These are phyloP conservation scores for Extremus antarcticus DNA, from an alignment of 495 filamentous ascomycete genomes.

Conservation along the genomic window DNA sequence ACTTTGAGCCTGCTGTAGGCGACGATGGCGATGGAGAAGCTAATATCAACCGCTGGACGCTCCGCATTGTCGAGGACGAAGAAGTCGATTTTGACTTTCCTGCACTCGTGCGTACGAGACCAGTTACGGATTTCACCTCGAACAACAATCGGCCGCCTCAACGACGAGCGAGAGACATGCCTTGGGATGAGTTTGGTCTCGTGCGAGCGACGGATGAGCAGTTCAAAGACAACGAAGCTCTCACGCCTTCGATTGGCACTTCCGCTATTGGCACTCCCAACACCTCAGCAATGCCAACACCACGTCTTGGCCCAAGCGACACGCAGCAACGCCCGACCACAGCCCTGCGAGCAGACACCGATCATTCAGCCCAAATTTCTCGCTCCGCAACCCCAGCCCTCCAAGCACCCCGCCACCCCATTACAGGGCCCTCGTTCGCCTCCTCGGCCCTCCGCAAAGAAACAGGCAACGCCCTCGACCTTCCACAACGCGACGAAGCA, in stretches of 20 bases:
- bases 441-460: constrained; percentile 29
- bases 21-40: constrained; percentile 46
- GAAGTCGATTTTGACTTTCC: constrained; percentile 97
- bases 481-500: constrained; percentile 28
- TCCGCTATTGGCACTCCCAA: constrained; percentile 26
- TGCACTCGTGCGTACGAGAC: constrained; percentile 64
- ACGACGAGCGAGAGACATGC: constrained; percentile 62
- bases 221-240: constrained; percentile 62
- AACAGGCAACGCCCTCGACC: constrained; percentile 32
- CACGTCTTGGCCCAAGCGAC: constrained; percentile 1
- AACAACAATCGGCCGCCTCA: constrained; percentile 71
- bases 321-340: constrained; percentile 14
- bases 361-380: not conserved
- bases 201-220: constrained; percentile 69
- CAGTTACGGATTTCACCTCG: constrained; percentile 76
- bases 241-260: constrained; percentile 52
- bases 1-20: constrained; percentile 54
- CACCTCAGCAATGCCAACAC: constrained; percentile 34
- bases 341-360: not conserved
- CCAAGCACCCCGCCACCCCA: constrained; percentile 33
- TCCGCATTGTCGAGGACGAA: constrained; percentile 90
- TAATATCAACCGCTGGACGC: constrained; percentile 83
- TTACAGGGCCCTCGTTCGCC: constrained; percentile 30
- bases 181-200: constrained; percentile 89
- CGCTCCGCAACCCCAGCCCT: constrained; percentile 22